Conservation (phyloP, 108 stramenopile genomes). For the Asterionellopsis glacialis region DNA sequence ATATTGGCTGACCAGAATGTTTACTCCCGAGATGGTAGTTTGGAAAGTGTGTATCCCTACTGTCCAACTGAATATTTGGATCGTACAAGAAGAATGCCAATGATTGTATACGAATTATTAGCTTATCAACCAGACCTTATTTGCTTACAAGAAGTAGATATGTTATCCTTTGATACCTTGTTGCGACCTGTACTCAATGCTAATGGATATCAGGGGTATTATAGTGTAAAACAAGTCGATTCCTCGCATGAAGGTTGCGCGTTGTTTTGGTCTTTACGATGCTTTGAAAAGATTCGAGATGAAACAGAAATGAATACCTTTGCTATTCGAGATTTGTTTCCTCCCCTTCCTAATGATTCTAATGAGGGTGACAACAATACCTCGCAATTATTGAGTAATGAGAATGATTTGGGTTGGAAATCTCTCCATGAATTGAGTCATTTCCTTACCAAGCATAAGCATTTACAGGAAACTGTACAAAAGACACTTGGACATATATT, state of each 20-base stretch:
- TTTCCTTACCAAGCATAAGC: constrained; percentile 29
- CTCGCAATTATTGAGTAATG: too few relatives aligned
- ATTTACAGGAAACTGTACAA: constrained; percentile 31
- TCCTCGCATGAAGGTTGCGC: constrained; percentile 54
- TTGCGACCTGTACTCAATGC: constrained; percentile 19
- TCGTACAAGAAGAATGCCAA: constrained; percentile 46
- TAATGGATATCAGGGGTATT: constrained; percentile 52
- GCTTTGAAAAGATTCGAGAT: constrained; percentile 39
- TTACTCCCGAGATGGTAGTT: constrained; percentile 23
- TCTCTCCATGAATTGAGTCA: constrained; percentile 28
- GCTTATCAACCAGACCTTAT: constrained; percentile 62
- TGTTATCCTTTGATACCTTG: constrained; percentile 22
- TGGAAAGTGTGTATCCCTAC: constrained; percentile 37
- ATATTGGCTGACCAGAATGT: constrained; percentile 73
- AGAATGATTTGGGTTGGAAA: constrained; percentile 38
- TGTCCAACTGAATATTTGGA: constrained; percentile 32
- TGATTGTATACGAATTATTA: constrained; percentile 67
- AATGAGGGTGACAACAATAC: too few relatives aligned
- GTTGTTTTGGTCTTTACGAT: constrained; percentile 51
- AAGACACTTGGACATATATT: constrained; percentile 52
- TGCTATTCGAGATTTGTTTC: constrained; percentile 41
- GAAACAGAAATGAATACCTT: constrained; percentile 24
- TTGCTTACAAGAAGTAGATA: constrained; percentile 81
- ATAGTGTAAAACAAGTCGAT: constrained; percentile 28
- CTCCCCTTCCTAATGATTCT: background rate